Evolutionary conservation across 1,284 basidiomycete species (phyloP), one percentile per base, ranked within the genome.

Genomic region (Bothia castanella): DNA sequence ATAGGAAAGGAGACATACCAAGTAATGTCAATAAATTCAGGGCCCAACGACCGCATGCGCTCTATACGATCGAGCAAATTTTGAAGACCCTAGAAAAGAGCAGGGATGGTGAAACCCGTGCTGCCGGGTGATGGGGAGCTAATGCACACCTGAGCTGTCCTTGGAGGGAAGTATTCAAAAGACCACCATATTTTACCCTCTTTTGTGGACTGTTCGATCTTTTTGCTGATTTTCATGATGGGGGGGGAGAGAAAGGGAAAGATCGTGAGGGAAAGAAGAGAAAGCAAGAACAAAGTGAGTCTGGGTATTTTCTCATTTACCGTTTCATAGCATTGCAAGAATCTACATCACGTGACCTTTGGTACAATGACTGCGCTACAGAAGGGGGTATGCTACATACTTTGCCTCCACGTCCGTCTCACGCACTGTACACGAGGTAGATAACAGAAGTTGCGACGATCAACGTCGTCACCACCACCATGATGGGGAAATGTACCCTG

Each of bases 1-100:
- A 38, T 11, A 23, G 21, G 42, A 45, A 41, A 46, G 47, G 21
- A 51, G 16, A 64, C 79, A 55, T 54, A 86, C 94, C 92, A 98
- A 67, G 95, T 99, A 66, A 99, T 97, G 69, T 99, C 95, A 62
- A 98, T 90, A 67, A 98, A 99, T 72, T 97, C 96, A 16, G 97
- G 97, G 5, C 97, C 97, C 40, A 97, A 75, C 21, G 84, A 82
- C 52, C 93, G 82, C 96, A 99, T 99, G 60, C 97, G 91, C 72
- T 97, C 94, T 72, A 98, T 96, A 63, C 96, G 93, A 72, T 97
- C 96, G 54, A 93, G 76, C 27, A 97, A 75, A 69, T 97, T 97
- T 83, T 95, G 90, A 27, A 96, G 75, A 60, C 93, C 93, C 89
- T 94, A 58, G 29, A 45, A 45, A 47, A 49, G 20, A n/a, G 27